Evolutionary conservation across 257 asterid species (phyloP).

Genomic region (Gentiana macrophylla): DNA sequence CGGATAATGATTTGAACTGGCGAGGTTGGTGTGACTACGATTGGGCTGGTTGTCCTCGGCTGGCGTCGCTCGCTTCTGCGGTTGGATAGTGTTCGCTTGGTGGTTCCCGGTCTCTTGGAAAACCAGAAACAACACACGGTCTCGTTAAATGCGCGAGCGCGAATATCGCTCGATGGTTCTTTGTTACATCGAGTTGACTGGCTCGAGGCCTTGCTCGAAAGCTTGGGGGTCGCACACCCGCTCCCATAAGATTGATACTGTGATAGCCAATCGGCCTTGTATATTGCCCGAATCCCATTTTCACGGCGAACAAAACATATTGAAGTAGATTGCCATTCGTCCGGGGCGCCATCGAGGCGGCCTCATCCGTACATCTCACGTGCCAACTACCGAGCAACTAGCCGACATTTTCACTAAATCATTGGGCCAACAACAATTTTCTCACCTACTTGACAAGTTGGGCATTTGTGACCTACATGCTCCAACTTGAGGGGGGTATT

Average conservation of each 20-base stretch:
- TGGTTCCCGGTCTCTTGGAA: neutral
- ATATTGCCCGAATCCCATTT: neutral
- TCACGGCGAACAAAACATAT: neutral
- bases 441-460: neutral
- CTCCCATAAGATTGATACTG: neutral
- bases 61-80: no score
- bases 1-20: no score
- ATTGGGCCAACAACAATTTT: neutral
- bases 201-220: neutral
- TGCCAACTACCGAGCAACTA: neutral
- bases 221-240: neutral
- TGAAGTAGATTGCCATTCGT: neutral
- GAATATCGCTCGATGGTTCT: neutral
- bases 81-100: neutral
- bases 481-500: neutral
- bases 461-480: neutral
- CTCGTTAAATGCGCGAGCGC: neutral
- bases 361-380: no score
- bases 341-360: no score
- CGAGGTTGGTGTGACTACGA: no score
- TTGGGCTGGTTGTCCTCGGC: no score
- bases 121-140: neutral
- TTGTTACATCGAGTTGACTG: neutral
- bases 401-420: neutral
- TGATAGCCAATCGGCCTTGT: neutral